A percentile compares a stretch with the other conserved stretches of the same genome.
These are phyloP conservation scores for Leishmania tarentolae DNA, from an alignment of 208 protist species.

Conservation along the genomic window DNA sequence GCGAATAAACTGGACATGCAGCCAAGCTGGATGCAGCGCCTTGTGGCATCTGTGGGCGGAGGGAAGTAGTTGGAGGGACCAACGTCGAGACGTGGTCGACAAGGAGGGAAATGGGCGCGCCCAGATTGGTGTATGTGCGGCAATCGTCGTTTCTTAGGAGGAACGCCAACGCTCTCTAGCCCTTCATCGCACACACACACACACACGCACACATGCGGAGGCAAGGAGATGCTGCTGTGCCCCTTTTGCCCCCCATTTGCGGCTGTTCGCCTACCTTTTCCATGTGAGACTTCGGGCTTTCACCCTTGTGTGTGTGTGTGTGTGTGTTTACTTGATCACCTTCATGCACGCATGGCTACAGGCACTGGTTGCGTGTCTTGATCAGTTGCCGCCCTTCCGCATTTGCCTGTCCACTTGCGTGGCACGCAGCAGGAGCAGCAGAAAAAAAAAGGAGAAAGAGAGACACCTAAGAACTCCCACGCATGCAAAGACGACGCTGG, in stretches of 20 bases:
- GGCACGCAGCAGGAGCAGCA: neutral
- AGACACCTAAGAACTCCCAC: neutral
- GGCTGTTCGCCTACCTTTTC: neutral
- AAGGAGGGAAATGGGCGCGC: neutral
- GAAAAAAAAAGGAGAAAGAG: neutral
- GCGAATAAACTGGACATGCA: conserved; percentile 54
- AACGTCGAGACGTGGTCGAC: no score
- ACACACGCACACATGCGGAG: neutral
- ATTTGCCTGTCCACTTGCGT: neutral
- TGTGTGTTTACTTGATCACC: neutral
- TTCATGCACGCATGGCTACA: neutral
- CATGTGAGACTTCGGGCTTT: neutral
- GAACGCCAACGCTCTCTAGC: neutral
- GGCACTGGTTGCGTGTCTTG: neutral
- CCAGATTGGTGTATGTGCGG: neutral
- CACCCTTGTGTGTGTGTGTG: neutral
- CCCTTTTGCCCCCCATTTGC: neutral
- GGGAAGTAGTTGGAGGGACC: neutral
- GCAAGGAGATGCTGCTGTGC: neutral
- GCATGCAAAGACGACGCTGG: neutral
- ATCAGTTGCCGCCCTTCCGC: neutral
- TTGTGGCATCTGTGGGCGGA: neutral
- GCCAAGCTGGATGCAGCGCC: conserved; percentile 22
- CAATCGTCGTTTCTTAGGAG: neutral
- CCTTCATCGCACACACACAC: neutral